Evolutionary conservation across 192 early-diverging fungal species (phyloP), one percentile per base, ranked within the genome.

Genomic region (Geranomyces variabilis): DNA sequence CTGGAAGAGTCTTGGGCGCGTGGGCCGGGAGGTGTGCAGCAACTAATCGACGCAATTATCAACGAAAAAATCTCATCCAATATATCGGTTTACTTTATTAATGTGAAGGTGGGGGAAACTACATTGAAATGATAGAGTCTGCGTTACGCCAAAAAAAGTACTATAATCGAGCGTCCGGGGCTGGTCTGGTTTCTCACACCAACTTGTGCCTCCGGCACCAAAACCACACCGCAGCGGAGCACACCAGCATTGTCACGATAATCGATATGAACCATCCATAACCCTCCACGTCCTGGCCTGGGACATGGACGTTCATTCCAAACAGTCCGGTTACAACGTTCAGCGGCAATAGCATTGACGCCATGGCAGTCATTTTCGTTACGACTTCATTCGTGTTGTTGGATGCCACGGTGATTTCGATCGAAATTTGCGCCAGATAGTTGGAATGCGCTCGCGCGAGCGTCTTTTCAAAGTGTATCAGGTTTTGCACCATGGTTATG

Each of bases 321-420:
- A 67, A 67, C 26, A 67, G 29, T 53, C 66, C 94, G 0, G 96
- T 94, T 29, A 96, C 84, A 63, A 98, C 76, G 67, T 95, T 95
- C 66, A 97, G 77, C 15, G 96, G 96, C 28, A 99, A 86, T 19
- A 99, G 76, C 44, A 99, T 92, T 30, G 88, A 89, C 0, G 93
- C 96, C 53, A 97, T 64, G 9, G 92, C 91, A 0, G 95, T 96
- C 75, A 99, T 86, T 66, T 90, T 88, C 63, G 92, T 90, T 24
- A 97, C 91, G 0, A 93, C 93, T 46, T 92, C 90, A 63, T 93
- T 95, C 6, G 94, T 96, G 21, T 86, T 71, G 79, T 95, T 94
- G 33, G 90, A 80, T 13, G 82, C 79, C 8, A 81, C 76, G 10
- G 84, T 85, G 68, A 92, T 78, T 47, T 90, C 90, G 22, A 95